Percentiles rank a stretch among this genome's conserved stretches.
phyloP scores from a whole-genome alignment of 2,329 filamentous ascomycete genomes.

The Sclerotinia nivalis region DNA sequence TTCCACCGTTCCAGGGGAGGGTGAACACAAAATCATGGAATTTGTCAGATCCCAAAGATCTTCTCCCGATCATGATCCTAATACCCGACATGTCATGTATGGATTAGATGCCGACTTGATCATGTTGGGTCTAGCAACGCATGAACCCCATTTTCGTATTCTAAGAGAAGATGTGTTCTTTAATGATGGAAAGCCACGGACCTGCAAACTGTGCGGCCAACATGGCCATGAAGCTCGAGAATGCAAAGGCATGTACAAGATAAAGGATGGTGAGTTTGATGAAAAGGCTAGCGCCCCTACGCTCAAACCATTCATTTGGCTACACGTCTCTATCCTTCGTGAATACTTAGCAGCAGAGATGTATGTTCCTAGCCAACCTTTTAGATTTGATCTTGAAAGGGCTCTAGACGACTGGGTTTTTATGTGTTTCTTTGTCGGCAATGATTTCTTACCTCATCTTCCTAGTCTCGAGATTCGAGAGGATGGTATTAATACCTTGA shows the following conservation, averaged over 20 bases:
- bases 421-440: slow-evolving; percentile 98
- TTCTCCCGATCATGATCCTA: slow-evolving; percentile 89
- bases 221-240: slow-evolving; percentile 86
- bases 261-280: slow-evolving; percentile 76
- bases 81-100: slow-evolving; percentile 97
- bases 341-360: slow-evolving; percentile 94
- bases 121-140: slow-evolving; percentile 95
- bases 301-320: slow-evolving; percentile 96
- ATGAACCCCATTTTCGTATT: slow-evolving; percentile 95
- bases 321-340: slow-evolving; percentile 86
- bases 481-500: slow-evolving; percentile 93
- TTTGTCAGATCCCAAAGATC: slow-evolving; percentile 92
- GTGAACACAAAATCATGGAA: slow-evolving; percentile 99
- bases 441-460: slow-evolving; percentile 95
- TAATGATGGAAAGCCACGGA: slow-evolving; percentile 78
- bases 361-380: slow-evolving; percentile 76
- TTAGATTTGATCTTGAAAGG: slow-evolving; percentile 89
- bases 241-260: slow-evolving; percentile 76
- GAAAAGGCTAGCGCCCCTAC: slow-evolving; percentile 72
- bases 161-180: slow-evolving; percentile 96
- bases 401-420: slow-evolving; percentile 98
- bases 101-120: slow-evolving; percentile 97
- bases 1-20: slow-evolving; percentile 94
- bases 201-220: slow-evolving; percentile 88
- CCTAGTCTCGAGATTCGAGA: slow-evolving; percentile 97